These are phyloP conservation scores for Coccomyxa sp. DNA, from an alignment of 139 green algal genomes.

Conservation along the genomic window DNA sequence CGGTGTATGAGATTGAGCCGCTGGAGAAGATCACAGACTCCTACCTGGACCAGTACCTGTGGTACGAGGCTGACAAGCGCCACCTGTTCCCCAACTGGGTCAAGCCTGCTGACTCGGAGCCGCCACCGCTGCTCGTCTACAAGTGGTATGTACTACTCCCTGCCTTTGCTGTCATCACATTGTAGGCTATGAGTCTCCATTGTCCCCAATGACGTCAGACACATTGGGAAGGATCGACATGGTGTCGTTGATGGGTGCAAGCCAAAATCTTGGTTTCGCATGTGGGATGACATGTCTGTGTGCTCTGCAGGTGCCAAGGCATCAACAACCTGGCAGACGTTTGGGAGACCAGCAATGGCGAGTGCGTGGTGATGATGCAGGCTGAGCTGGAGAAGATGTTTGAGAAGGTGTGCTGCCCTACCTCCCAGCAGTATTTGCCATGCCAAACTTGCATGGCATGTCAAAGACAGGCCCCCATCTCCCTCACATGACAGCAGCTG, in stretches of 20 bases:
- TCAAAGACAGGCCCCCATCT: no score
- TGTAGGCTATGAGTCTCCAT: background rate
- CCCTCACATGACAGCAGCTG: no score
- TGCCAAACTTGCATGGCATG: background rate
- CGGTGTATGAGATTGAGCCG: constrained; percentile 98
- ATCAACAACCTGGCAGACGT: constrained; percentile 94
- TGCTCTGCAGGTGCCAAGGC: constrained; percentile 54
- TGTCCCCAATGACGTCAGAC: background rate
- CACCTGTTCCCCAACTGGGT: constrained; percentile 99
- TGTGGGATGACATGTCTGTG: background rate
- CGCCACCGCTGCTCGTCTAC: constrained; percentile 97
- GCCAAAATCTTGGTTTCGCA: background rate
- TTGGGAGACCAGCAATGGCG: constrained; percentile 93
- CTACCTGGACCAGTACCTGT: constrained; percentile 94
- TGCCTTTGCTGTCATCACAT: background rate
- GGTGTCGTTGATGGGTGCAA: no score
- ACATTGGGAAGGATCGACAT: no score
- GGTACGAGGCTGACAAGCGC: constrained; percentile 93
- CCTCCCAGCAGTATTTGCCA: background rate
- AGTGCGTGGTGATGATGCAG: constrained; percentile 98
- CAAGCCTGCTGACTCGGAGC: constrained; percentile 95
- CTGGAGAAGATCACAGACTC: constrained; percentile 99
- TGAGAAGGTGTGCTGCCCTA: constrained; percentile 80
- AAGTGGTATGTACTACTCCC: constrained; percentile 84
- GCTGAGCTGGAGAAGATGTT: constrained; percentile 95